Evolutionary conservation across 305 asterid species (phyloP).

Genomic region (Salvia sclarea): DNA sequence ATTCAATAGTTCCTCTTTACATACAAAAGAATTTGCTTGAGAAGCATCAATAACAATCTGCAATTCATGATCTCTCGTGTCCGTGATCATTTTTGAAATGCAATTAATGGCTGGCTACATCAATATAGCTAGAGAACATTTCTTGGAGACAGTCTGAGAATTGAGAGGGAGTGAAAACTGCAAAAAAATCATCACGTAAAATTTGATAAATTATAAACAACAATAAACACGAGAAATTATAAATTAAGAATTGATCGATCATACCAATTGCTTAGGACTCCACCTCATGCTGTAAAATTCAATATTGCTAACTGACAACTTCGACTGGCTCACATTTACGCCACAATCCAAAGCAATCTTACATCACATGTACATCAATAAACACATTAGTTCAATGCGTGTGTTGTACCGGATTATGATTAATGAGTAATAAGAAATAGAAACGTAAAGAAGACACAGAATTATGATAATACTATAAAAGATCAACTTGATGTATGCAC

Average conservation of each 20-base stretch:
- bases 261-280: conserved; percentile 41
- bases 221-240: not conserved
- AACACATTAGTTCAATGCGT: not conserved
- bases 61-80: no score
- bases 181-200: conserved; percentile 31
- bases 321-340: conserved; percentile 38
- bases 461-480: not conserved
- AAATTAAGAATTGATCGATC: not conserved
- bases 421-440: no score
- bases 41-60: no score
- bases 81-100: no score
- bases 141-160: conserved; percentile 52
- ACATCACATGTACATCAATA: not conserved
- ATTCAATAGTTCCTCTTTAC: no score
- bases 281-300: conserved; percentile 37
- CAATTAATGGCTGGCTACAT: conserved; percentile 37
- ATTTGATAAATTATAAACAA: not conserved
- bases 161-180: conserved; percentile 58
- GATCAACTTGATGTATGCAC: not conserved
- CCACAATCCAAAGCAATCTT: conserved; percentile 72
- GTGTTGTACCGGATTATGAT: no score
- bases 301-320: conserved; percentile 36
- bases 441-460: no score
- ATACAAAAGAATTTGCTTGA: no score
- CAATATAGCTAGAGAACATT: conserved; percentile 54